These are phyloP conservation scores for Claviceps sp. DNA, from an alignment of 2,329 filamentous ascomycete genomes.

Conservation along the genomic window DNA sequence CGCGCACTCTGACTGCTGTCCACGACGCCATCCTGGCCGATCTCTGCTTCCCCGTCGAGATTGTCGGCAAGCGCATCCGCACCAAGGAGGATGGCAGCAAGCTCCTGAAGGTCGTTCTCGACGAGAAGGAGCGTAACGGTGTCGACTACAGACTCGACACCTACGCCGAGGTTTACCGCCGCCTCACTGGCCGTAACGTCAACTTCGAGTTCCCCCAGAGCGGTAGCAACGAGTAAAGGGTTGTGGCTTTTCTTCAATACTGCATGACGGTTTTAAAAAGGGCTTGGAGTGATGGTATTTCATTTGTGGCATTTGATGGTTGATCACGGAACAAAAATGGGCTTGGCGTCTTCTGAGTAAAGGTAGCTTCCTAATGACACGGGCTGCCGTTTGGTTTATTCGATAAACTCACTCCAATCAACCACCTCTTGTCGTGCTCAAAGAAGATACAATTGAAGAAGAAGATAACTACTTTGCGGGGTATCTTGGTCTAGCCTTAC, in stretches of 20 bases:
- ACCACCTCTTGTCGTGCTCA: constrained; percentile 9
- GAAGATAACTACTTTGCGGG: constrained; percentile 12
- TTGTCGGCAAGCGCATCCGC: constrained; percentile 96
- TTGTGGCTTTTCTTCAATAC: constrained; percentile 35
- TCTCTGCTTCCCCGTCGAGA: constrained; percentile 99
- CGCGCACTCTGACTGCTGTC: constrained; percentile 93
- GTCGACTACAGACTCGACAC: constrained; percentile 99
- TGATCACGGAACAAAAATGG: constrained; percentile 21
- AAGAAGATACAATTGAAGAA: not conserved
- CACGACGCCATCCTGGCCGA: constrained; percentile 97
- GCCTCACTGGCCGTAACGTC: constrained; percentile 90
- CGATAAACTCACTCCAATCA: constrained; percentile 16
- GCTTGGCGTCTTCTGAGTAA: constrained; percentile 36
- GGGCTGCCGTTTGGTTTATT: constrained; percentile 27
- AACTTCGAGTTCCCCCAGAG: constrained; percentile 97
- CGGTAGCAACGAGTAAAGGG: constrained; percentile 46
- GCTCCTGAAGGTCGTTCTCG: constrained; percentile 95
- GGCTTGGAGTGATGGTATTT: constrained; percentile 15
- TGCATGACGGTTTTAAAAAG: constrained; percentile 4
- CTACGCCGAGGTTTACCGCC: constrained; percentile 98
- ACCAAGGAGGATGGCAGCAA: constrained; percentile 99
- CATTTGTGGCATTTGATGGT: constrained; percentile 22
- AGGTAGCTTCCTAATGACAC: constrained; percentile 35
- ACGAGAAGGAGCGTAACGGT: constrained; percentile 99
- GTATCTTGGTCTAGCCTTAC: constrained; percentile 27